phyloP scores from a whole-genome alignment of 2,329 filamentous ascomycete genomes.

The Ceratocystis colombiana region DNA sequence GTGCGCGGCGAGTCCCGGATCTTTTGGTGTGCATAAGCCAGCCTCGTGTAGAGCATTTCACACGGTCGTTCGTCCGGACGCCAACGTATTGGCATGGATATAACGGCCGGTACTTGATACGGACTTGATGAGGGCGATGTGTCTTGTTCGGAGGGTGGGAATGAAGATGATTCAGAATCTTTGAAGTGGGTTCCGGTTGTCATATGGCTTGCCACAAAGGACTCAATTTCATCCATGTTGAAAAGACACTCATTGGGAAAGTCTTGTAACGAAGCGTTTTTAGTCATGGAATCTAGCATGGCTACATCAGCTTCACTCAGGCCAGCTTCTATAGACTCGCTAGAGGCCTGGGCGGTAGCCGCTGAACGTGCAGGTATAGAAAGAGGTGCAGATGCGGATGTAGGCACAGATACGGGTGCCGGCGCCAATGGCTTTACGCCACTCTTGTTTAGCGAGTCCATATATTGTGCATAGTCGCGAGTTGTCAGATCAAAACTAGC shows the following conservation, averaged over 20 bases:
- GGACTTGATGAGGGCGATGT: neutral
- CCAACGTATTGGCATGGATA: neutral
- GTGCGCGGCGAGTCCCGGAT: constrained; percentile 40
- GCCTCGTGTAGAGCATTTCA: constrained; percentile 31
- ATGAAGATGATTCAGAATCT: neutral
- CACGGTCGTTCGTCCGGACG: constrained; percentile 27
- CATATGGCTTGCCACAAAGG: constrained; percentile 28
- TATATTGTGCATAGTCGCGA: neutral
- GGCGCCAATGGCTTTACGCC: neutral
- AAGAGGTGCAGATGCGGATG: no score
- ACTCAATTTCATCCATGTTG: constrained; percentile 26
- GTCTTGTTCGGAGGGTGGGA: neutral
- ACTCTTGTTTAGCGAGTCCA: neutral
- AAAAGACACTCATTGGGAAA: constrained; percentile 7
- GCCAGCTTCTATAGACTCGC: neutral
- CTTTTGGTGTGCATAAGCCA: constrained; percentile 41
- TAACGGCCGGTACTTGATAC: neutral
- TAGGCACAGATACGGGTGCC: no score
- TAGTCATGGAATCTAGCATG: neutral
- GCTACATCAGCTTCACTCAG: neutral
- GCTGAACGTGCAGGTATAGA: no score
- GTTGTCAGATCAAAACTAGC: neutral
- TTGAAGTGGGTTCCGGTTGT: constrained; percentile 16
- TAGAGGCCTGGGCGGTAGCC: no score
- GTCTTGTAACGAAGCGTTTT: constrained; percentile 13